Percentiles rank a stretch among this genome's conserved stretches.
These are phyloP conservation scores for Monosporascus sp. DNA, from an alignment of 2,329 filamentous ascomycete genomes.

Conservation along the genomic window DNA sequence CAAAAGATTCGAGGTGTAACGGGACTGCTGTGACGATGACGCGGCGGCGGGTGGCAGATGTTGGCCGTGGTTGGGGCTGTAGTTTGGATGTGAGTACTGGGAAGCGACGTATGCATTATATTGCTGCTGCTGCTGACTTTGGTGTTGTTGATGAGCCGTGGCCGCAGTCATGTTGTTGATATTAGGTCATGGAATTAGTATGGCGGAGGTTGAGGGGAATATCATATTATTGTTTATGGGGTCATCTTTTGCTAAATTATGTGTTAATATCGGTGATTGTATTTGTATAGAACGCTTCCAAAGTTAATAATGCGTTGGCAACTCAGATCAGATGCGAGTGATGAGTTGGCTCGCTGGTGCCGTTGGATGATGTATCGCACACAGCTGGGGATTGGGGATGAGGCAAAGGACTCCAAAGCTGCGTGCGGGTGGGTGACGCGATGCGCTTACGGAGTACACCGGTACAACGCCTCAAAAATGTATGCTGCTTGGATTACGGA, in stretches of 20 bases:
- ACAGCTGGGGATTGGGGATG: neutral
- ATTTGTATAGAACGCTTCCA: neutral
- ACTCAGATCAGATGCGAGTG: neutral
- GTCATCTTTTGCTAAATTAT: no score
- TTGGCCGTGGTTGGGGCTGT: neutral
- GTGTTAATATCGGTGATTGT: neutral
- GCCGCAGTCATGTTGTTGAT: neutral
- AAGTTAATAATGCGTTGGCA: neutral
- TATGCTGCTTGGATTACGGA: no score
- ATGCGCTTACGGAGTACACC: neutral
- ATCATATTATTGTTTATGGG: neutral
- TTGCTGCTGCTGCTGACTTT: neutral
- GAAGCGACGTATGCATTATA: neutral
- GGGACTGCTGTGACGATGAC: constrained; percentile 1
- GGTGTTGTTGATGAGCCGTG: neutral
- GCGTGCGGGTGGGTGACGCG: neutral
- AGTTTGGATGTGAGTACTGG: neutral
- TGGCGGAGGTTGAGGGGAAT: neutral
- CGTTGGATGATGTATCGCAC: neutral
- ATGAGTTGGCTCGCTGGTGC: neutral
- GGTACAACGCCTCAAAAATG: no score
- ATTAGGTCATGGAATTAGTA: neutral
- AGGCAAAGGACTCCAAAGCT: neutral
- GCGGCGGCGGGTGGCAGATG: neutral
- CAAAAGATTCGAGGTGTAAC: neutral